These are phyloP conservation scores for Hsuehochloa calcarea DNA, from an alignment of 176 grass and related monocot genomes.

Conservation along the genomic window DNA sequence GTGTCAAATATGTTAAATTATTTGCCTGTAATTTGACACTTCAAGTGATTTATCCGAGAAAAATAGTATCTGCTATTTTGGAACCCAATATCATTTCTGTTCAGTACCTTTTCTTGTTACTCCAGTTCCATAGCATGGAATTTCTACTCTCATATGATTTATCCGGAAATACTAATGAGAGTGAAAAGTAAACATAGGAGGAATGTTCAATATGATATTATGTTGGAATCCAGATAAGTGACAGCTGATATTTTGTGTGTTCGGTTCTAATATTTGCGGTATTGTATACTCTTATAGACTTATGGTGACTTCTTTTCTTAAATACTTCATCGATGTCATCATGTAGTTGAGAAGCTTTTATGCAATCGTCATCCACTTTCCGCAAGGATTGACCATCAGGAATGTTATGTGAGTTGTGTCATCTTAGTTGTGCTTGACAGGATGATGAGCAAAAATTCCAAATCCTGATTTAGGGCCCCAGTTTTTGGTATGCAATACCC, in stretches of 20 bases:
- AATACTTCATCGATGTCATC: not conserved
- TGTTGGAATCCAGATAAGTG: not conserved
- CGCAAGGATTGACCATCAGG: not conserved
- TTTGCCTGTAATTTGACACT: slow-evolving; percentile 34
- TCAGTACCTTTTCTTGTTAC: slow-evolving; percentile 13
- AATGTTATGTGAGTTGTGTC: slow-evolving; percentile 17
- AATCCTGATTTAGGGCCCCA: slow-evolving; percentile 9
- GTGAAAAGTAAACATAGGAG: not conserved
- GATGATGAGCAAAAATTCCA: not conserved
- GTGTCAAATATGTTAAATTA: not conserved
- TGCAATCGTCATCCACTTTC: not conserved
- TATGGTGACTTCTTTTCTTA: not conserved
- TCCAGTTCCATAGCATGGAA: not conserved
- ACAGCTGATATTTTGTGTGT: not conserved
- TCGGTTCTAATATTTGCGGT: not conserved
- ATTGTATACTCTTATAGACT: slow-evolving; percentile 7
- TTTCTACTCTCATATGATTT: slow-evolving; percentile 18
- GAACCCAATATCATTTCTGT: slow-evolving; percentile 6
- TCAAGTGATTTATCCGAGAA: slow-evolving; percentile 31
- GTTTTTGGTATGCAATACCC: slow-evolving; percentile 8
- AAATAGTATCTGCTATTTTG: not conserved
- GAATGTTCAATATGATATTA: not conserved
- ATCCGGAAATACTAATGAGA: slow-evolving; percentile 11
- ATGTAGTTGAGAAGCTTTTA: slow-evolving; percentile 22
- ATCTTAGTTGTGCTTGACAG: slow-evolving; percentile 3